These are phyloP conservation scores for Protomyces macrosporus DNA, from an alignment of 1,139 yeast species.

Conservation along the genomic window DNA sequence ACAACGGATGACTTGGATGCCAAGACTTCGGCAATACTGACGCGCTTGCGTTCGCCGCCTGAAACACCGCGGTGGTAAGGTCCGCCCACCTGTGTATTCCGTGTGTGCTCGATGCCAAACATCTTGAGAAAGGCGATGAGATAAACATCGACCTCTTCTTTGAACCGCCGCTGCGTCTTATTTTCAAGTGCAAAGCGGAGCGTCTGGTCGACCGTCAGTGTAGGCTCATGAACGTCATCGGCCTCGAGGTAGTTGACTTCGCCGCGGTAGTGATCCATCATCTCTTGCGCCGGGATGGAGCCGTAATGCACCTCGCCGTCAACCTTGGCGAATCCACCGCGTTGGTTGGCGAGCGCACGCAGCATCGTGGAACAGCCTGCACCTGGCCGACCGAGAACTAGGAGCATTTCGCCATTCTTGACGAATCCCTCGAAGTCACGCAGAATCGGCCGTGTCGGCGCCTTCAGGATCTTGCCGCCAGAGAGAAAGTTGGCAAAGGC, in stretches of 20 bases:
- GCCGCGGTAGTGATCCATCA: constrained; percentile 22
- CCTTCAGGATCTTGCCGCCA: neutral
- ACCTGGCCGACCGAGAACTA: constrained; percentile 47
- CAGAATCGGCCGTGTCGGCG: constrained; percentile 39
- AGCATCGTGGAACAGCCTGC: constrained; percentile 47
- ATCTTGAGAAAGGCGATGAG: constrained; percentile 67
- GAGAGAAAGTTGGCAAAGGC: constrained; percentile 26
- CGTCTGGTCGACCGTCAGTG: constrained; percentile 65
- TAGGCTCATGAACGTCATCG: constrained; percentile 63
- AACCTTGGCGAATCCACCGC: constrained; percentile 51
- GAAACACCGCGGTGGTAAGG: constrained; percentile 72
- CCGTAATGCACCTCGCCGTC: constrained; percentile 27
- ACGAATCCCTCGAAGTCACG: constrained; percentile 44
- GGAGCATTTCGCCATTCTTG: constrained; percentile 50
- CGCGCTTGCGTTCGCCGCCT: constrained; percentile 82
- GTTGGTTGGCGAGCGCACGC: constrained; percentile 52
- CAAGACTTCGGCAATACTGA: constrained; percentile 61
- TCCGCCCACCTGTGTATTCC: constrained; percentile 62
- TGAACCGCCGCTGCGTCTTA: constrained; percentile 60
- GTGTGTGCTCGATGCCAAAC: constrained; percentile 62
- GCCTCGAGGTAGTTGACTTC: constrained; percentile 34
- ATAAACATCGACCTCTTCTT: constrained; percentile 58
- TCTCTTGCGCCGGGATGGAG: constrained; percentile 14
- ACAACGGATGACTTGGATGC: constrained; percentile 57
- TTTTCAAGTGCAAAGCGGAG: constrained; percentile 58